These are phyloP conservation scores for Pinus tabuliformis DNA, from an alignment of 75 land plant genomes.

Conservation along the genomic window DNA sequence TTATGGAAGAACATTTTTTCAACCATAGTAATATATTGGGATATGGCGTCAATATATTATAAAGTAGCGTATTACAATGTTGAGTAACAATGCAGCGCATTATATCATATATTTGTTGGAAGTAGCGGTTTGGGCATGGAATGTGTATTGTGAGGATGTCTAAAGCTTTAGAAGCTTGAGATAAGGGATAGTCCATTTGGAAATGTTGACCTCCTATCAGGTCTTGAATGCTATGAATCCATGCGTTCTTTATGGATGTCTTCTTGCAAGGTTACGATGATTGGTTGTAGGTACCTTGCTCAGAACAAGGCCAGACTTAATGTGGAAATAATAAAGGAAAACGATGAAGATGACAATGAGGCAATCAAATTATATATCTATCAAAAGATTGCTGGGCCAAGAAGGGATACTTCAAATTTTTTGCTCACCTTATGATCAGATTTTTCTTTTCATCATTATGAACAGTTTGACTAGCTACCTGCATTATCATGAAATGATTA, in stretches of 20 bases:
- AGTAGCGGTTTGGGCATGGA: constrained; percentile 76
- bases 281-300: constrained; percentile 68
- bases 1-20: too few species aligned
- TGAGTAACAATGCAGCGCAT: too few species aligned
- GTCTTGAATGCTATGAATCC: constrained; percentile 75
- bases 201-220: constrained; percentile 62
- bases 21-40: too few species aligned
- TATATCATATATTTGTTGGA: too few species aligned
- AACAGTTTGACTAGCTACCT: background rate
- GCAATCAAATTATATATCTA: constrained; percentile 74
- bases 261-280: constrained; percentile 61
- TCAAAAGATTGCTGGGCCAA: constrained; percentile 62
- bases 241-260: constrained; percentile 99
- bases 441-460: background rate
- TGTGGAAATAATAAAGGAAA: constrained; percentile 80
- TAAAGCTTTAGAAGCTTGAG: constrained; percentile 80
- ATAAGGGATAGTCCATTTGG: constrained; percentile 91
- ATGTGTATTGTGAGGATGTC: constrained; percentile 71
- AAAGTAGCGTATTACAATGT: too few species aligned
- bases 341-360: constrained; percentile 10
- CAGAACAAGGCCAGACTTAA: constrained; percentile 65
- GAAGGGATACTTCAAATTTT: constrained; percentile 64
- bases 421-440: constrained; percentile 27
- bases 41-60: too few species aligned
- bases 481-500: background rate